Evolutionary conservation across 2,329 filamentous ascomycete species (phyloP).

Genomic region (Mycosphaerella sp.): DNA sequence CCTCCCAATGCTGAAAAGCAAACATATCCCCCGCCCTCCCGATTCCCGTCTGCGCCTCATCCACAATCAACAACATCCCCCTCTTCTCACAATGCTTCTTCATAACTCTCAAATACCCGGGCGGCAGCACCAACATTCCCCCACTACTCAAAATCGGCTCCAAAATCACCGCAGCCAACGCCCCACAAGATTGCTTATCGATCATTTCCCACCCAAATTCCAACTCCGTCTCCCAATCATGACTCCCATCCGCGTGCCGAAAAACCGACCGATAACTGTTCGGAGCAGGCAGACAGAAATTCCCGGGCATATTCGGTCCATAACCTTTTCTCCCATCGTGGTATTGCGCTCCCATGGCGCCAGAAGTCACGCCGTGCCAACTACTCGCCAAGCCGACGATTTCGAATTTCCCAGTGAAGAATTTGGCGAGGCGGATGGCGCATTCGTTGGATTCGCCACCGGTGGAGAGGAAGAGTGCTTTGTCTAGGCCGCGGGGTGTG

Average conservation of each 20-base stretch:
- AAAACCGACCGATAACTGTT: constrained; percentile 59
- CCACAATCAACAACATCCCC: constrained; percentile 54
- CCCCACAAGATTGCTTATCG: constrained; percentile 54
- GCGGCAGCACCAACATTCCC: constrained; percentile 55
- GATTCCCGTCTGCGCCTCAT: constrained; percentile 56
- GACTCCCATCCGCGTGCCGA: constrained; percentile 51
- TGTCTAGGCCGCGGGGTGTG: constrained; percentile 47
- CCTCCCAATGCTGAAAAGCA: constrained; percentile 46
- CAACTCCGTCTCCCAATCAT: constrained; percentile 62
- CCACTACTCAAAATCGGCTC: constrained; percentile 56
- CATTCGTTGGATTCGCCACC: constrained; percentile 53
- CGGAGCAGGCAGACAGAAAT: constrained; percentile 53
- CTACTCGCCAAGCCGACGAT: constrained; percentile 55
- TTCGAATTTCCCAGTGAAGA: constrained; percentile 59
- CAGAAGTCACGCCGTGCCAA: constrained; percentile 57
- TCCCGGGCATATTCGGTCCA: constrained; percentile 49
- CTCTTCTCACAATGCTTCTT: constrained; percentile 50
- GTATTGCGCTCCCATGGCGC: constrained; percentile 49
- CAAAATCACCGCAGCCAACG: constrained; percentile 57
- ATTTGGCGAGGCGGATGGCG: constrained; percentile 59
- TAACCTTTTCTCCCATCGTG: constrained; percentile 47
- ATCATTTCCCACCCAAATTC: constrained; percentile 58
- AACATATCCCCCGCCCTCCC: constrained; percentile 54
- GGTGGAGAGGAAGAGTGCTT: constrained; percentile 54
- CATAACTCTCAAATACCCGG: constrained; percentile 53